Base-by-base conservation (phyloP, 805 yeast species). In the Lipomyces yamanashiensis region DNA sequence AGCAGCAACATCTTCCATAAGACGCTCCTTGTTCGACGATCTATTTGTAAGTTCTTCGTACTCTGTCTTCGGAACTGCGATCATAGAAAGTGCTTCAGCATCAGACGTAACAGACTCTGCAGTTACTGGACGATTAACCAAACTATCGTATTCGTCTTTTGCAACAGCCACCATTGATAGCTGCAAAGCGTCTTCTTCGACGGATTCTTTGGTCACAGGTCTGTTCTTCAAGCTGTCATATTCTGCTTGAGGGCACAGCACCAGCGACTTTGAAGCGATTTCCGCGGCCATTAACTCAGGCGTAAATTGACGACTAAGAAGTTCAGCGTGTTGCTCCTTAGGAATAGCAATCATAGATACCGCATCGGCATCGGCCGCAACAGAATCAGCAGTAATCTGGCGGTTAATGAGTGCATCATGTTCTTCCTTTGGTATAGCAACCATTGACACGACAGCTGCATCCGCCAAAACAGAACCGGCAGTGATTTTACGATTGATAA, bases 161-260 rank as follows among this genome's bases (percentile, higher is more conserved):
- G 72, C 52, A 12, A 76, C 63, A 7, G 73, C 54, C 6, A 68
- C 67, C 63, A 63, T 48, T 2, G 63, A 59, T 40, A 54, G 17
- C 21, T 33, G 23, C 36, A 50, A 9, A 3, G 61, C 61, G 33
- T 57, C 61, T 10, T 33, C 54, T 13, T 33, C 23, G 13, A 57
- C 54, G 17, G 54, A 41, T 43, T 49, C 61, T 23, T 17, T 37
- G 8, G 49, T 49, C 9, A 57, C 36, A 7, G 8, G 33, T 7
- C 58, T 47, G 15, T 59, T 53, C 19, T 13, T 47, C 55, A 59
- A 41, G 1, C 21, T 19, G 8, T 61, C 64, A 50, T 70, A 69
- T 33, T 71, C 73, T 12, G 66, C 67, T 45, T 68, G 53, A 7
- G 73, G 59, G 15, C 76, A 63, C 6, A 73, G 51, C 9, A 37